These are phyloP conservation scores for Yamadazyma triangularis DNA, from an alignment of 1,139 yeast genomes.

Conservation along the genomic window DNA sequence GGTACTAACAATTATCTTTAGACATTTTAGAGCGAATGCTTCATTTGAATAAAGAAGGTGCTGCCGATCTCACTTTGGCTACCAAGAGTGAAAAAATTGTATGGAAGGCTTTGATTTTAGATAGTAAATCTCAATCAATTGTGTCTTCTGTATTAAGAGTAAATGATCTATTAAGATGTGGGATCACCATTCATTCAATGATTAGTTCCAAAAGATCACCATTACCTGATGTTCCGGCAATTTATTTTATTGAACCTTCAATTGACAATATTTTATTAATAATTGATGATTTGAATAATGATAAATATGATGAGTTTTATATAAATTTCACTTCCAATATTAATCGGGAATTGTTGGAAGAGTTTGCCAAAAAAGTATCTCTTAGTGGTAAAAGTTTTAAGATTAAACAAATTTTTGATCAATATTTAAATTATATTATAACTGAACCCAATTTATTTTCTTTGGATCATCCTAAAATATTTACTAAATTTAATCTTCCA, in stretches of 20 bases:
- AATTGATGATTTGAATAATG: conserved; percentile 65
- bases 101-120: conserved; percentile 94
- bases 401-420: conserved; percentile 88
- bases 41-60: conserved; percentile 62
- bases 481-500: conserved; percentile 67
- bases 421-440: conserved; percentile 84
- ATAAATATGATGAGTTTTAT: conserved; percentile 73
- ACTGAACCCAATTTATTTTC: conserved; percentile 91
- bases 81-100: conserved; percentile 58
- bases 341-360: conserved; percentile 75
- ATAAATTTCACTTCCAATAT: conserved; percentile 83
- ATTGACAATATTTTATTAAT: conserved; percentile 65
- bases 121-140: conserved; percentile 73
- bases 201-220: conserved; percentile 68
- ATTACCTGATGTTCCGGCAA: conserved; percentile 89
- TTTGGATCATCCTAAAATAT: conserved; percentile 63
- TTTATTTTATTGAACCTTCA: conserved; percentile 89
- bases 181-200: conserved; percentile 83
- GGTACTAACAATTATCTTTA: background rate
- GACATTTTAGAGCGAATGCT: conserved; percentile 64
- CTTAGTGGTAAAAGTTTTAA: conserved; percentile 61
- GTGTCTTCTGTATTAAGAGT: conserved; percentile 87
- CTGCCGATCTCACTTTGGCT: conserved; percentile 50
- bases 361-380: conserved; percentile 81
- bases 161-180: conserved; percentile 81